Percentiles rank a stretch among this genome's conserved stretches.
Evolutionary conservation across 768 basidiomycete species (phyloP).

Genomic region (Phaeotremella fagi): DNA sequence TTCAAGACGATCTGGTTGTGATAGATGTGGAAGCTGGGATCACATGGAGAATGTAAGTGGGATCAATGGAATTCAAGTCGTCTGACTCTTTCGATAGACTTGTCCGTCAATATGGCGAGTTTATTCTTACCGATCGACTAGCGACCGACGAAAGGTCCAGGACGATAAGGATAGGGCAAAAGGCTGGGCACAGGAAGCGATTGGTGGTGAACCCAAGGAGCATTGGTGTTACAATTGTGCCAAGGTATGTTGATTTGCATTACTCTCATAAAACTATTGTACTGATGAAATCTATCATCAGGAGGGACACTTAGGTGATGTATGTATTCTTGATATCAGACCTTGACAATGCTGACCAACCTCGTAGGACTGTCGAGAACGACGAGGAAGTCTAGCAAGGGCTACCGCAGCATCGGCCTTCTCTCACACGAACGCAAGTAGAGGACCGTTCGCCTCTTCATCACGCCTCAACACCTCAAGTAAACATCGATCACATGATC

Average conservation of each 20-base stretch:
- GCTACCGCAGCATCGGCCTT: constrained; percentile 33
- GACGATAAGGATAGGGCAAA: constrained; percentile 11
- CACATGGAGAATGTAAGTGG: constrained; percentile 33
- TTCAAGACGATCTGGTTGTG: constrained; percentile 26
- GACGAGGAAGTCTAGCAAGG: constrained; percentile 25
- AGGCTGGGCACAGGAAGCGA: constrained; percentile 35
- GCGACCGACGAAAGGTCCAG: constrained; percentile 5
- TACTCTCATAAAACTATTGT: not conserved
- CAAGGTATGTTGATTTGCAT: not conserved
- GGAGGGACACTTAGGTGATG: constrained; percentile 41
- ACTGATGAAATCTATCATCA: not conserved
- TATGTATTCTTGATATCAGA: no score
- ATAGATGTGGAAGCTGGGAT: constrained; percentile 33
- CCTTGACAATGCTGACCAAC: constrained; percentile 1
- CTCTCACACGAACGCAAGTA: constrained; percentile 19
- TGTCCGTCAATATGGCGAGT: constrained; percentile 39
- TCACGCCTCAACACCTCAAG: not conserved
- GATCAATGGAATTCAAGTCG: not conserved
- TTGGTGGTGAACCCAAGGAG: constrained; percentile 22
- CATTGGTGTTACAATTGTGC: constrained; percentile 45
- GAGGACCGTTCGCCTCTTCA: constrained; percentile 25
- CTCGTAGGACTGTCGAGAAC: constrained; percentile 28
- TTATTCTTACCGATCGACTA: constrained; percentile 24
- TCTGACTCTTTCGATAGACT: constrained; percentile 10
- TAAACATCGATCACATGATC: not conserved